Conservation (phyloP, 148 eudicot species). For the Rhododendron williamsianum region DNA sequence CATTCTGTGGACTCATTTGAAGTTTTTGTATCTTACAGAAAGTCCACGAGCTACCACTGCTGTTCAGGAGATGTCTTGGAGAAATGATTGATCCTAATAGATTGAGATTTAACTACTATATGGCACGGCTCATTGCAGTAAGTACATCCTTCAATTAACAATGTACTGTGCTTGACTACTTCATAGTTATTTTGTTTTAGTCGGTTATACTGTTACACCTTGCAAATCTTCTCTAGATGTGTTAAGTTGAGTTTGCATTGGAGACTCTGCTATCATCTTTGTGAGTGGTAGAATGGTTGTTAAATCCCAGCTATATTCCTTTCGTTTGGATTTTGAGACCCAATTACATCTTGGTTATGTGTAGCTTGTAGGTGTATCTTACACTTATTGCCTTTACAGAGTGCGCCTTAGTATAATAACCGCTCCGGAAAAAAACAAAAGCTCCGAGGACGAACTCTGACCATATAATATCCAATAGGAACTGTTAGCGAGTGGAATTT, state of each 20-base stretch:
- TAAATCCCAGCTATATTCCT: neutral
- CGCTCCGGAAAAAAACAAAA: no score
- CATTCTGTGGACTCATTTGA: neutral
- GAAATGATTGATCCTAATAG: constrained; percentile 41
- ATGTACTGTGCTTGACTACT: neutral
- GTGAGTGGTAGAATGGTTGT: neutral
- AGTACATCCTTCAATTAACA: constrained; percentile 3
- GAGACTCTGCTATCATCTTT: neutral
- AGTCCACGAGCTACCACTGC: constrained; percentile 28
- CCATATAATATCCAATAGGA: neutral
- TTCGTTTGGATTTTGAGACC: neutral
- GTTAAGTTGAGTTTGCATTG: neutral
- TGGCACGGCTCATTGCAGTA: constrained; percentile 12
- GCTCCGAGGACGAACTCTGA: neutral
- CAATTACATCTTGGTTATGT: neutral
- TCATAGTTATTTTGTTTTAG: neutral
- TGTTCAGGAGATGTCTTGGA: constrained; percentile 20
- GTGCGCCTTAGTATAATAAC: neutral
- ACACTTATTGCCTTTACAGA: neutral
- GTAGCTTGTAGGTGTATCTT: neutral
- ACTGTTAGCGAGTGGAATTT: neutral
- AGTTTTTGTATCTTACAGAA: constrained; percentile 23
- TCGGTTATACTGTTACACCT: neutral
- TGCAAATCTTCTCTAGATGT: neutral
- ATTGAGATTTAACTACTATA: neutral